Evolutionary conservation across 208 protist species (phyloP), one percentile per base, ranked within the genome.

Genomic region (Chromosphaera perkinsii): DNA sequence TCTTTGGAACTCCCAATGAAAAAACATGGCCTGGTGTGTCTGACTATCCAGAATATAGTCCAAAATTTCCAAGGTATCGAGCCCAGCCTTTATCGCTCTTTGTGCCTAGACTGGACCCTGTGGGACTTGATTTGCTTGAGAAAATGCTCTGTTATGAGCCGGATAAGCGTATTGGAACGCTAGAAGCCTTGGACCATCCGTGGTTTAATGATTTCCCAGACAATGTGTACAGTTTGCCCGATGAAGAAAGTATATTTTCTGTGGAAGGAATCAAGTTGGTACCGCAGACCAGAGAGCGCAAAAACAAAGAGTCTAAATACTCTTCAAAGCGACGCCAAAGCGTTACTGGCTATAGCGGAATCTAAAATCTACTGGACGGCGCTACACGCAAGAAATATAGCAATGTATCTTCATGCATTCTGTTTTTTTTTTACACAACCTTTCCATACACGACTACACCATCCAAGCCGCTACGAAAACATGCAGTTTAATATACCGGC

Each of bases 111-210:
- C 27, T 72, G 33, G 55, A 64, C 27, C 82, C 88, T 4, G 92
- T 98, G 17, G 96, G 95, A 1, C 72, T 99, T 29, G 90, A 98
- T 48, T 92, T 99, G 35, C 72, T 99, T 49, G 91, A 98, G 59
- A 85, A 91, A 58, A 82, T 98, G 26, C 83, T 99, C 17, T 81
- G 88, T 57, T 98, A 95, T 76, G 94, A 98, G 73, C 93, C 95
- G 63, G 1, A 17, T 14, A 78, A 69, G 33, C 29, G 63, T 27
- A 45, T 56, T 5, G 29, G 9, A 17, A 17, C 49, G 3, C 7
- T 42, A 17, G 52, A 37, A 17, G 63, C 63, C 10, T 60, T 69
- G 63, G 31, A 59, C 10, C 63, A 69, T 29, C 40, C 43, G 7
- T 69, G 42, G 32, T 69, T 69, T 26, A 59, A 37, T 9, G 20